Evolutionary conservation across 495 filamentous ascomycete species (phyloP), one percentile per base, ranked within the genome.

Genomic region (Glonium stellatum): DNA sequence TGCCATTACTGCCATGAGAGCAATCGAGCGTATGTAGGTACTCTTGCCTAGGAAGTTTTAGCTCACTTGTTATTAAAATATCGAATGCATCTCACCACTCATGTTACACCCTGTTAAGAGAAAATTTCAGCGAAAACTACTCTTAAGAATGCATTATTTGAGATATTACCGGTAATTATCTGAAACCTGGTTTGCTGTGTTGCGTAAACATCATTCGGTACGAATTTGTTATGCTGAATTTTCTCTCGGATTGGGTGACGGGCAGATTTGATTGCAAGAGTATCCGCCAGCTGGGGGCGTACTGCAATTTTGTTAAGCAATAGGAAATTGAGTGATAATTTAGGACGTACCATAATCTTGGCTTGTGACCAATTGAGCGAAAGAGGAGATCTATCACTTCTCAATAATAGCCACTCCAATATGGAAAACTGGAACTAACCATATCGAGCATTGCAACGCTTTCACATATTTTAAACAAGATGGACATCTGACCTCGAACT

Each of bases 371-470:
- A 92, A 70, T 13, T 96, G 85, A 5, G 85, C 85, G 71, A 96
- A 97, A 8, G 88, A 80, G 25, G 83, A 76, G n/a, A 79, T 25
- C 65, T 72, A 47, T 65, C 53, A 50, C 25, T 39, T 47, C 49
- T 60, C 46, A 69, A 18, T 55, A 53, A 58, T 27, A 36, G 34
- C 48, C 25, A 27, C 47, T 18, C 37, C 11, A n/a, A 39, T 34
- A 66, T 21, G 27, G n/a, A 52, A 12, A 42, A 9, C 10, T 21
- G 37, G 9, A 27, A 52, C 66, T 25, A 58, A 95, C 75, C 89
- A 97, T 95, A 69, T 98, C 93, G 5, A 98, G 78, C 71, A 90
- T 81, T n/a, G 89, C 89, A 60, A 97, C 85, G 19, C 83, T 85
- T 66, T 97, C 91, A 64, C 88, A 90, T 54, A 90, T 79, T 57